Evolutionary conservation across 371 early-diverging fungal species (phyloP).

Genomic region (Mortierella sp.): DNA sequence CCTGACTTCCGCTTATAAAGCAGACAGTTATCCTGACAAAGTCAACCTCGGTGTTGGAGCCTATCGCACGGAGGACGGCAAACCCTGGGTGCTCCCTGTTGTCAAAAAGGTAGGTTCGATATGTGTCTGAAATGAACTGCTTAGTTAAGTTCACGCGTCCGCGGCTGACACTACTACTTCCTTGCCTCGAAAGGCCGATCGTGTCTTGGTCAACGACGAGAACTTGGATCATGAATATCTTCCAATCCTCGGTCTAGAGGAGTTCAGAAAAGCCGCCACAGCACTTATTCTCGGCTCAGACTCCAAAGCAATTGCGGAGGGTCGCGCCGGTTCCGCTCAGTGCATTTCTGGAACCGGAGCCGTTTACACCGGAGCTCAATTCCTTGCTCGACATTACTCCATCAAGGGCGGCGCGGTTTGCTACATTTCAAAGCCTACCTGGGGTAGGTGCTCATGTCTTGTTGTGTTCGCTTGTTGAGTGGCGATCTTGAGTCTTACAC

Average conservation of each 20-base stretch:
- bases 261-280: conserved; percentile 83
- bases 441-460: conserved; percentile 72
- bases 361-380: conserved; percentile 86
- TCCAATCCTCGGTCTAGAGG: conserved; percentile 84
- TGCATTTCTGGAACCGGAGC: conserved; percentile 98
- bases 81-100: conserved; percentile 95
- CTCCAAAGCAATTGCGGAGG: conserved; percentile 81
- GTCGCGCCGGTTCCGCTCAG: conserved; percentile 81
- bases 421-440: conserved; percentile 95
- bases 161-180: too few species aligned
- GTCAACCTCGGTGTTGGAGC: conserved; percentile 98
- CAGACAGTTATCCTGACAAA: conserved; percentile 83
- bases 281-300: conserved; percentile 86
- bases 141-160: too few species aligned
- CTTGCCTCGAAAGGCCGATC: conserved; percentile 74
- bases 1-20: conserved; percentile 83
- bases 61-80: conserved; percentile 91
- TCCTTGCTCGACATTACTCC: conserved; percentile 78
- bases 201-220: conserved; percentile 75
- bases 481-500: too few species aligned
- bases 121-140: not conserved
- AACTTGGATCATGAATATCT: conserved; percentile 93
- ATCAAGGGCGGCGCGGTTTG: conserved; percentile 71
- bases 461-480: not conserved
- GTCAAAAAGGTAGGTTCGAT: conserved; percentile 80